A percentile compares a stretch with the other conserved stretches of the same genome.
These are phyloP conservation scores for Pythium chondricola DNA, from an alignment of 352 stramenopile species.

Conservation along the genomic window DNA sequence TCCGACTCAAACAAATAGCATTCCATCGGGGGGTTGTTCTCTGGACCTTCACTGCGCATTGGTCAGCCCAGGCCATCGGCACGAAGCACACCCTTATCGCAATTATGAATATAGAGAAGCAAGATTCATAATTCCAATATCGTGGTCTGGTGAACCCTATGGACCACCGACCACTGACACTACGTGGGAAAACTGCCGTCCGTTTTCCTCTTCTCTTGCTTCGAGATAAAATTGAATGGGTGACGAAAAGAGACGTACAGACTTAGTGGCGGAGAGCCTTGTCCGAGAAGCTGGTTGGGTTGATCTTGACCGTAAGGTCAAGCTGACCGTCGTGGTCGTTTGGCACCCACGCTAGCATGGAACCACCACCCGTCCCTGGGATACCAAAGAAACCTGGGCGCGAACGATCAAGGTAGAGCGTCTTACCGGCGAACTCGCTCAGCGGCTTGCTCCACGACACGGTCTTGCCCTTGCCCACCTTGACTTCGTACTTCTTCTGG, in stretches of 20 bases:
- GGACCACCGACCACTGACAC: too few species aligned
- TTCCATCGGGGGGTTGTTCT: too few species aligned
- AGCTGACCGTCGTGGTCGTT: constrained; percentile 7
- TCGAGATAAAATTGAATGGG: too few species aligned
- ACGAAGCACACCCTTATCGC: background rate
- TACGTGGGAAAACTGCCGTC: too few species aligned
- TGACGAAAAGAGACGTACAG: too few species aligned
- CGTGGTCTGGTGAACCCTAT: too few species aligned
- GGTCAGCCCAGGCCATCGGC: background rate
- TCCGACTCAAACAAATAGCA: too few species aligned
- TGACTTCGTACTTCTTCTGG: constrained; percentile 33
- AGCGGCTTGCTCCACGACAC: constrained; percentile 33
- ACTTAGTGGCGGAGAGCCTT: constrained; percentile 3
- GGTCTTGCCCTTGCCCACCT: constrained; percentile 26
- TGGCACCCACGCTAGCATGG: constrained; percentile 22
- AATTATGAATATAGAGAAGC: too few species aligned
- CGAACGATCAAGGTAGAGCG: constrained; percentile 65
- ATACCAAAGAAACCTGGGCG: constrained; percentile 46
- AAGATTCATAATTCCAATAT: too few species aligned
- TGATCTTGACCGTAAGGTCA: constrained; percentile 1
- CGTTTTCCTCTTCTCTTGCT: too few species aligned
- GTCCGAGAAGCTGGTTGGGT: constrained; percentile 11
- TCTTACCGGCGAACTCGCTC: constrained; percentile 37
- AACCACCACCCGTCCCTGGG: constrained; percentile 50
- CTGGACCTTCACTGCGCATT: too few species aligned